Evolutionary conservation across 306 rosid species (phyloP).

Genomic region (Vigna nakashimae): DNA sequence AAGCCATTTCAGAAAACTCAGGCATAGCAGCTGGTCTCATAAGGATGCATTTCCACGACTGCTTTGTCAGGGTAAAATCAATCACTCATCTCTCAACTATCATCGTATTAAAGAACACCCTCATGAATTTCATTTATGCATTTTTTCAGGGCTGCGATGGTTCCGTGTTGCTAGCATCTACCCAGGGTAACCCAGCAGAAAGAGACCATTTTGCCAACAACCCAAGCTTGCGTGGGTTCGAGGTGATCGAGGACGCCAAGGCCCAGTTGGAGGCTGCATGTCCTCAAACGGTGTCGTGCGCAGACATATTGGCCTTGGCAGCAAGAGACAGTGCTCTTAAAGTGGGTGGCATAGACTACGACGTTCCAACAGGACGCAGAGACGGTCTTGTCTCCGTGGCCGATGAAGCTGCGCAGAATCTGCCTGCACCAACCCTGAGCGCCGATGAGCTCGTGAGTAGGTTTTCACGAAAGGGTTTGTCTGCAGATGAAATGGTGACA

Average conservation of each 20-base stretch:
- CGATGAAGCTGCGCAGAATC: slow-evolving; percentile 18
- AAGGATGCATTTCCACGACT: slow-evolving; percentile 60
- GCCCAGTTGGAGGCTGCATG: slow-evolving; percentile 44
- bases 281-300: slow-evolving; percentile 52
- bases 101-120: no score
- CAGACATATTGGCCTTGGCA: slow-evolving; percentile 54
- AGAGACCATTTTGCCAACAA: slow-evolving; percentile 51
- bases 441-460: background rate
- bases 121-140: background rate
- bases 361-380: slow-evolving; percentile 46
- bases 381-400: slow-evolving; percentile 47
- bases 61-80: slow-evolving; percentile 49
- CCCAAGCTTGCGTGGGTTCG: slow-evolving; percentile 59
- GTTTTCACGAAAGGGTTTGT: slow-evolving; percentile 43
- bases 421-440: slow-evolving; percentile 37
- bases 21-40: slow-evolving; percentile 56
- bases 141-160: slow-evolving; percentile 53
- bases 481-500: slow-evolving; percentile 56
- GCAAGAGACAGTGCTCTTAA: slow-evolving; percentile 50
- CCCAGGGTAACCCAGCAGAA: slow-evolving; percentile 44
- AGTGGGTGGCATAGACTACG: slow-evolving; percentile 43
- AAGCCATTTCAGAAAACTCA: slow-evolving; percentile 46
- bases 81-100: no score
- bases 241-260: slow-evolving; percentile 54
- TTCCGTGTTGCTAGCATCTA: slow-evolving; percentile 47